Evolutionary conservation across 805 yeast species (phyloP).

Genomic region (Yamadazyma tumulicola): DNA sequence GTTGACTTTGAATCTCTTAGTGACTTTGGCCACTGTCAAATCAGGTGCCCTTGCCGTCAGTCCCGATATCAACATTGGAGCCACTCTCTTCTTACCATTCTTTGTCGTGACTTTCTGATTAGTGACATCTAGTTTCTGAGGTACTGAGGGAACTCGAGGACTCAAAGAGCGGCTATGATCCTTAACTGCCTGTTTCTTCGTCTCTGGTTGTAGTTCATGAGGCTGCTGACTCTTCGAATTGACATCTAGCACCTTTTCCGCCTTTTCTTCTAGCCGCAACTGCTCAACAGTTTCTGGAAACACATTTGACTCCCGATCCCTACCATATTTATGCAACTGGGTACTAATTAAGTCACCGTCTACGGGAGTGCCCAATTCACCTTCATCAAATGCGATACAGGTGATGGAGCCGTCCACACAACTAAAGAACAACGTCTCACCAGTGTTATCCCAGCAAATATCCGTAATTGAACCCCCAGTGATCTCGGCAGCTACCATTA

Average conservation of each 20-base stretch:
- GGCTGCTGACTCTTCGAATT: not conserved
- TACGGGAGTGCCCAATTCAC: conserved; percentile 66
- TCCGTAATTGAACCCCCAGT: conserved; percentile 81
- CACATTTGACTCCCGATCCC: conserved; percentile 76
- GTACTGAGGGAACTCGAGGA: not conserved
- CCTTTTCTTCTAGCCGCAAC: conserved; percentile 64
- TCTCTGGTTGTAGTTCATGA: not conserved
- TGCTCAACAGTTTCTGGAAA: conserved; percentile 88
- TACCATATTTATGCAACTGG: conserved; percentile 80
- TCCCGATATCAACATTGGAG: conserved; percentile 62
- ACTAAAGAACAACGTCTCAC: conserved; percentile 66
- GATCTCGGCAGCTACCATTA: conserved; percentile 75
- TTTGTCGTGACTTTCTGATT: conserved; percentile 57
- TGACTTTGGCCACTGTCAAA: conserved; percentile 6
- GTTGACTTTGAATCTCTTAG: conserved; percentile 19
- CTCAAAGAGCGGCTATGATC: no score
- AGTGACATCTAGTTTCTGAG: conserved; percentile 1
- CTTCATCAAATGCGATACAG: conserved; percentile 56
- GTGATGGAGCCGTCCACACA: conserved; percentile 85
- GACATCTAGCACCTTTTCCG: conserved; percentile 22
- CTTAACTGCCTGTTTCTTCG: conserved; percentile 10
- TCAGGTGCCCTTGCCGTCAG: conserved; percentile 14
- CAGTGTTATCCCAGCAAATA: conserved; percentile 84
- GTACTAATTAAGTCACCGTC: conserved; percentile 59
- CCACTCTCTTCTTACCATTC: conserved; percentile 72